Evolutionary conservation across 2,329 filamentous ascomycete genomes (phyloP).

Genomic region (Alternaria alternata): DNA sequence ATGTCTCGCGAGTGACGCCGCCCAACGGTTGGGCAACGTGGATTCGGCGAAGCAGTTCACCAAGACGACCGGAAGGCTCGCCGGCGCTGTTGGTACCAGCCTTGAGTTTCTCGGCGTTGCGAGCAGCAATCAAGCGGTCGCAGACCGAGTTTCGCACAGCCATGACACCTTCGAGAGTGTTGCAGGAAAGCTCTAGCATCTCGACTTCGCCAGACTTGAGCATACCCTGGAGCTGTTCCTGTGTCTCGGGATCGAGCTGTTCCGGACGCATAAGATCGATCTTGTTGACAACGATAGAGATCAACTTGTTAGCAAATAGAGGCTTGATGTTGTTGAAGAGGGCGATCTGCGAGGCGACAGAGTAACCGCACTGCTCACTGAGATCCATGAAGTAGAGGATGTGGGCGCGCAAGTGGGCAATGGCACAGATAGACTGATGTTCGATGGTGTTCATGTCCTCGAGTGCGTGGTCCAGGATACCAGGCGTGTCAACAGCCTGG

Average conservation of each 20-base stretch:
- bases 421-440: slow-evolving; percentile 98
- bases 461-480: slow-evolving; percentile 94
- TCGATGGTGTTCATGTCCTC: slow-evolving; percentile 99
- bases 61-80: slow-evolving; percentile 80
- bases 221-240: slow-evolving; percentile 79
- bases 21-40: slow-evolving; percentile 95
- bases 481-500: slow-evolving; percentile 97
- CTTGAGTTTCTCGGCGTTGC: slow-evolving; percentile 95
- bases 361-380: slow-evolving; percentile 95
- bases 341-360: slow-evolving; percentile 88
- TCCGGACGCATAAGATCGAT: slow-evolving; percentile 90
- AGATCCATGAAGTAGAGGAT: slow-evolving; percentile 99
- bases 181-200: slow-evolving; percentile 91
- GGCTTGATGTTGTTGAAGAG: slow-evolving; percentile 95
- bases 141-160: slow-evolving; percentile 94
- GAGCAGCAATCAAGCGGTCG: slow-evolving; percentile 88
- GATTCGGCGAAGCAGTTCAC: slow-evolving; percentile 90
- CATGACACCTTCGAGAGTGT: slow-evolving; percentile 92
- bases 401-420: slow-evolving; percentile 93
- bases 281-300: slow-evolving; percentile 98
- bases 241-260: slow-evolving; percentile 80
- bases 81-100: slow-evolving; percentile 79
- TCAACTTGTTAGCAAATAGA: slow-evolving; percentile 95
- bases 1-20: slow-evolving; percentile 78
- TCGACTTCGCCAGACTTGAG: slow-evolving; percentile 90